Evolutionary conservation across 169 alveolate species (phyloP).

Genomic region (Babesia microti): DNA sequence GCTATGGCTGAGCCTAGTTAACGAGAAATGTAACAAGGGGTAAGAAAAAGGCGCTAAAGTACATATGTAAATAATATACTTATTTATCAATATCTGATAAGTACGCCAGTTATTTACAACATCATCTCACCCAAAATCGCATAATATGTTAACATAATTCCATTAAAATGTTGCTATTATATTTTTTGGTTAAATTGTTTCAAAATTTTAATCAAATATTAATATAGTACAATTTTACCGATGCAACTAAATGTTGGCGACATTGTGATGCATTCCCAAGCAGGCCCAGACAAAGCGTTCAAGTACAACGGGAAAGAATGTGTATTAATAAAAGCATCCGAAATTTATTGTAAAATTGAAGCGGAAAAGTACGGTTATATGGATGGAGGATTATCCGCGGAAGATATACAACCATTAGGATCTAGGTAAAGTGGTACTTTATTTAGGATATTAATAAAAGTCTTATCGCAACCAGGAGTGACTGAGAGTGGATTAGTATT

Average conservation of each 20-base stretch:
- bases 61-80: conserved; percentile 3
- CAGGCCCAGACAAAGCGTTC: not conserved
- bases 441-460: conserved; percentile 24
- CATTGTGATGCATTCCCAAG: not conserved
- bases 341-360: conserved; percentile 18
- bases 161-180: too few species aligned
- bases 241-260: not conserved
- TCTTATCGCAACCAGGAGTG: conserved; percentile 34
- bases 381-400: conserved; percentile 14
- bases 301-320: conserved; percentile 26
- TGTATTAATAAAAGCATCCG: conserved; percentile 32
- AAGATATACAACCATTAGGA: conserved; percentile 22
- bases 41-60: conserved; percentile 43
- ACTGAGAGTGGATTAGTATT: conserved; percentile 44
- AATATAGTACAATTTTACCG: not conserved
- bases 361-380: not conserved
- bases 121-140: too few species aligned
- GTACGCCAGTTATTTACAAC: too few species aligned
- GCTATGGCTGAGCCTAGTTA: conserved; percentile 60
- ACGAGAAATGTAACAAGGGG: conserved; percentile 43
- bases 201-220: not conserved
- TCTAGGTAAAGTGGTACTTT: conserved; percentile 11
- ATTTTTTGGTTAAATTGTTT: too few species aligned
- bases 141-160: too few species aligned
- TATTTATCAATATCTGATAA: conserved; percentile 1